Evolutionary conservation across 768 basidiomycete genomes (phyloP).

Genomic region (Phaeotremella skinneri): DNA sequence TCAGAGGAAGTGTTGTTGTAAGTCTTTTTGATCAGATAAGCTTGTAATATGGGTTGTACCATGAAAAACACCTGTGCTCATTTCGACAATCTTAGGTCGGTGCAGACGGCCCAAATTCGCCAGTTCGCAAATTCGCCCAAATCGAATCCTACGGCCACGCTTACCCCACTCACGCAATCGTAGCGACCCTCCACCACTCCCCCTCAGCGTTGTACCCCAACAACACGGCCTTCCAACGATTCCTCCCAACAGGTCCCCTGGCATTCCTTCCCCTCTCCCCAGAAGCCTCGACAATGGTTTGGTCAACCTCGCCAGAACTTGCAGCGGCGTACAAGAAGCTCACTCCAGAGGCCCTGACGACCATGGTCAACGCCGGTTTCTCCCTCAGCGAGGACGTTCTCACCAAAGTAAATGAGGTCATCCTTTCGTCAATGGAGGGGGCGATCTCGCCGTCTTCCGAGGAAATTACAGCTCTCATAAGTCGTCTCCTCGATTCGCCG

Average conservation of each 20-base stretch:
- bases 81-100: too few relatives aligned
- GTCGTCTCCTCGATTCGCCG: constrained; percentile 55
- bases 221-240: constrained; percentile 85
- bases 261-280: constrained; percentile 87
- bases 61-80: background rate
- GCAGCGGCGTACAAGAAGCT: constrained; percentile 69
- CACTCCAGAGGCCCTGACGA: constrained; percentile 63
- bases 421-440: constrained; percentile 19
- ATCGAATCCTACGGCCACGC: constrained; percentile 88
- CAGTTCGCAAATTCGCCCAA: constrained; percentile 78
- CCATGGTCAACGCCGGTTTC: constrained; percentile 88
- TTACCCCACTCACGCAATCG: constrained; percentile 84
- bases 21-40: constrained; percentile 35
- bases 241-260: constrained; percentile 90
- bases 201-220: constrained; percentile 59
- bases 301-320: constrained; percentile 79
- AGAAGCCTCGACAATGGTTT: constrained; percentile 80
- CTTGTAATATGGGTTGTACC: background rate
- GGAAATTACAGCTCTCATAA: constrained; percentile 54
- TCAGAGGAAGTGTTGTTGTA: constrained; percentile 75
- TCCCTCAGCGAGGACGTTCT: constrained; percentile 53
- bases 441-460: constrained; percentile 54
- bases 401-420: constrained; percentile 28
- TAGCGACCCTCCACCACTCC: constrained; percentile 77
- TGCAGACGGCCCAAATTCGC: constrained; percentile 92